Conservation (phyloP, 257 asterid genomes). For the Solanum gracilifrons region DNA sequence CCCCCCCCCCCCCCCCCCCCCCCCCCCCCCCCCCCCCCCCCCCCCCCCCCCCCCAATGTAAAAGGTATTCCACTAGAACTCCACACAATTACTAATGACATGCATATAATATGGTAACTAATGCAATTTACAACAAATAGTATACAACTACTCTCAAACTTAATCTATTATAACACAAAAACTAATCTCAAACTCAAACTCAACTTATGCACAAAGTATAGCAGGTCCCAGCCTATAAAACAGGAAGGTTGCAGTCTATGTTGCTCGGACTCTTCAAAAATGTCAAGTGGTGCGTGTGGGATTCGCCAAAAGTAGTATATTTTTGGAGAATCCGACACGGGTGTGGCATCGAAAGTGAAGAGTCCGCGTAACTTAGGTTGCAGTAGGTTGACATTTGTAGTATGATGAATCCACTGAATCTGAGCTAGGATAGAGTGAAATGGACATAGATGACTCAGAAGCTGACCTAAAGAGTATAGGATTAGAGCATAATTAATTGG, state of each 20-base stretch:
- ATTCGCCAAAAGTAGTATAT: too few relatives aligned
- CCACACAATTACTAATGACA: neutral
- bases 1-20: too few relatives aligned
- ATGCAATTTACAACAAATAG: neutral
- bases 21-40: too few relatives aligned
- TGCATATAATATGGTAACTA: neutral
- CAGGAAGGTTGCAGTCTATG: neutral
- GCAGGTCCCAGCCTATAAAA: neutral
- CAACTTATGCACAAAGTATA: neutral
- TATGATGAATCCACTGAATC: neutral
- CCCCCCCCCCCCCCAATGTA: too few relatives aligned
- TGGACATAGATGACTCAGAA: neutral
- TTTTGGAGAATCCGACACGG: too few relatives aligned
- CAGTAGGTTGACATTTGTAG: neutral
- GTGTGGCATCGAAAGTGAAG: too few relatives aligned
- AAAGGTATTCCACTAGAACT: neutral
- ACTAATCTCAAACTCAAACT: neutral
- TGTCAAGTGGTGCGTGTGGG: too few relatives aligned
- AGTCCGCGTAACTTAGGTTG: too few relatives aligned
- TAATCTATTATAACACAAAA: neutral
- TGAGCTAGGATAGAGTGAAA: neutral
- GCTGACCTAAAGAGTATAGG: neutral
- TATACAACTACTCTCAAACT: neutral
- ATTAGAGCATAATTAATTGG: neutral
- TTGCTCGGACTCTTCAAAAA: too few relatives aligned